These are phyloP conservation scores for Jasminum sambac DNA, from an alignment of 257 asterid genomes.

Conservation along the genomic window DNA sequence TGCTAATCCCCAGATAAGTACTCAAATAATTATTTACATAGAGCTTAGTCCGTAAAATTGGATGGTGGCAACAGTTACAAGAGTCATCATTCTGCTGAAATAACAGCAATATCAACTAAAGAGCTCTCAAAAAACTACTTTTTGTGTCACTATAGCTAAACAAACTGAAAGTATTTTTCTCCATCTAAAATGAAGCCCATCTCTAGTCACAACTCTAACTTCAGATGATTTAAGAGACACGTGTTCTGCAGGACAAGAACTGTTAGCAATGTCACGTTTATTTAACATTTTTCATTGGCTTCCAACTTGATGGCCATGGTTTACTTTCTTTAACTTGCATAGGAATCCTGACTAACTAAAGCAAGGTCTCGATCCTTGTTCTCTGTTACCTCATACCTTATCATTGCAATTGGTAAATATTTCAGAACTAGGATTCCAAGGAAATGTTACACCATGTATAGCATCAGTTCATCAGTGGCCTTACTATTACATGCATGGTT, in stretches of 20 bases:
- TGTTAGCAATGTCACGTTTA: not conserved
- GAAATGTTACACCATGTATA: not conserved
- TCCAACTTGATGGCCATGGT: not conserved
- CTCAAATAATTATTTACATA: not conserved
- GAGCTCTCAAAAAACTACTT: not conserved
- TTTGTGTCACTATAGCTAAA: not conserved
- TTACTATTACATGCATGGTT: not conserved
- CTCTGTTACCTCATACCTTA: not conserved
- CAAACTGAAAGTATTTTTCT: not conserved
- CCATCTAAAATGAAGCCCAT: not conserved
- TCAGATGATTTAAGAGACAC: not conserved
- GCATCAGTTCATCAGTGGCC: not conserved
- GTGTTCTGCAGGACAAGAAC: not conserved
- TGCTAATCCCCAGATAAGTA: not conserved
- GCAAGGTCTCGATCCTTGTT: constrained; percentile 1
- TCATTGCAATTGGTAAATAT: not conserved
- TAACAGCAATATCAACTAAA: not conserved
- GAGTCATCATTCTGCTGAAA: not conserved
- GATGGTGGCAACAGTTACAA: not conserved
- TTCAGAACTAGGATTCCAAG: not conserved
- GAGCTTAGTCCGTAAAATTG: not conserved
- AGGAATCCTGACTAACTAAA: not conserved
- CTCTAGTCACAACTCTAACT: constrained; percentile 7
- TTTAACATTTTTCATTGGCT: constrained; percentile 1
- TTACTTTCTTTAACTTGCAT: not conserved